Evolutionary conservation across 2,329 filamentous ascomycete species (phyloP), one percentile per base, ranked within the genome.

Genomic region (Cephalotrichum gorgonifer): DNA sequence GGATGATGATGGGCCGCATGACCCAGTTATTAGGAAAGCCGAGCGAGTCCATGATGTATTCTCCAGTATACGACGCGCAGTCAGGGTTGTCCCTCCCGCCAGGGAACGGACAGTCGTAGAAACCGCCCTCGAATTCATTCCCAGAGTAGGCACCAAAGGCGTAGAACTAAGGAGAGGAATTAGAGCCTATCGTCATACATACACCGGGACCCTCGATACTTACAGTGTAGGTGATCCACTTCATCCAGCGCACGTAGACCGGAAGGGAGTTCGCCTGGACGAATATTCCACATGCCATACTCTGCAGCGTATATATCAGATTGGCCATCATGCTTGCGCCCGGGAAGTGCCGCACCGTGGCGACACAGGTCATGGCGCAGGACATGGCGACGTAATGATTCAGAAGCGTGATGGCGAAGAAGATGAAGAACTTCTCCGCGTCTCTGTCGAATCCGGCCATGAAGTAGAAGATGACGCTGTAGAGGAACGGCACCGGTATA

Each of bases 181-280:
- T 11, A 39, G 35, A 20, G 8, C 11, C n/a, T 22, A 22, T 22
- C 35, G 6, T 9, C 6, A 6, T 1, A 39, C 48, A 64, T 43
- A 64, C 56, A 27, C 28, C 23, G 15, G 11, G 25, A n/a, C 4
- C n/a, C n/a, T n/a, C 11, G 17, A 3, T 11, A 58, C 70, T 60
- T 63, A 75, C 74, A 22, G 75, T 73, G 54, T 81, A 83, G 1
- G 78, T 75, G 23, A 74, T 73, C 69, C 79, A 85, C 59, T 88
- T 89, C 2, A 86, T 67, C 86, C 86, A 90, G 49, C 85, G 73
- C n/a, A 88, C 78, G 56, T 88, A 90, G 1, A 89, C 70, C 0
- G 86, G 84, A 3, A 90, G 85, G 5, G 81, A 79, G 48, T 86
- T 79, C 11, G 74, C 73, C 60, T 89, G 85, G 14, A 89, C 79